Evolutionary conservation across 2,329 filamentous ascomycete genomes (phyloP), one percentile per base, ranked within the genome.

Genomic region (Diaporthe helianthi): DNA sequence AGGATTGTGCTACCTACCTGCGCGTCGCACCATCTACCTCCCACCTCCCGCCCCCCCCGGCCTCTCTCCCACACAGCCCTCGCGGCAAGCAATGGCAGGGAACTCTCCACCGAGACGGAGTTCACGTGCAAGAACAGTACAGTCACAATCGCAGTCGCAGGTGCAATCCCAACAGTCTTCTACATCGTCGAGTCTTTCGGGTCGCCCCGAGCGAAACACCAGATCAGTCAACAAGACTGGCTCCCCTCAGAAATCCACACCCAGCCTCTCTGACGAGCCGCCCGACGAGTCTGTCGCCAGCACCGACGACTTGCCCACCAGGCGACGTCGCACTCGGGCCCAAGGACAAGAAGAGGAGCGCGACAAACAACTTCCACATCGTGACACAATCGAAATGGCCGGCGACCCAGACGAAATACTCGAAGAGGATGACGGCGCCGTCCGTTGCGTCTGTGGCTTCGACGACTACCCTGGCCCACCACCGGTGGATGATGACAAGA

Each of bases 391-490:
- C 72, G 83, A 84, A 55, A 88, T 88, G 84, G 79, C 78, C 52
- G 89, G 90, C 79, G 91, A 90, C 73, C 87, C 85, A 70, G 89
- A 89, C 72, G 90, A 93, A 68, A 86, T 91, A 60, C 92, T 93
- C 70, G 70, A 71, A 36, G 92, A 92, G 76, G 93, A 98, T 79
- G 94, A 98, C 77, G 96, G 98, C 83, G 90, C 96, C 68, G 97
- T 97, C 77, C 90, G 96, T 74, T 99, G 96, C 82, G 91, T 99
- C 73, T 99, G 96, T 81, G 94, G 94, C 75, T 90, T 92, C 75
- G 93, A 97, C 77, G 96, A 99, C 69, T 98, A 98, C 81, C 96
- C 96, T 26, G 96, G 96, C 66, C 92, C 90, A 75, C 87, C 92
- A 69, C 87, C 87, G 68, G 86, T 87, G 75, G 86, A 90, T 73